Evolutionary conservation across 306 rosid genomes (phyloP), one percentile per base, ranked within the genome.

Genomic region (Echinosophora koreensis): DNA sequence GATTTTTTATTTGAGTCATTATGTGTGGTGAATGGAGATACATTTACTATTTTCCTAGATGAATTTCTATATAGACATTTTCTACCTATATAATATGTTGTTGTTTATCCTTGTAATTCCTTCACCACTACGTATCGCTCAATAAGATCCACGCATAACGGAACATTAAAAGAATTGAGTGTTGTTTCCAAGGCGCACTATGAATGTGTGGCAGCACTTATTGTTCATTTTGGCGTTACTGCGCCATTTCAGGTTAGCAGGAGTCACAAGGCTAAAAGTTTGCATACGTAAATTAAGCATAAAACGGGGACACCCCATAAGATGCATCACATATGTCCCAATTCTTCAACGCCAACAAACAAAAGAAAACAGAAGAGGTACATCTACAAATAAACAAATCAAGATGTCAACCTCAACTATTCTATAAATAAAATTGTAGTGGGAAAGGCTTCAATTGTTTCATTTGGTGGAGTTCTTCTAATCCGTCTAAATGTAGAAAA

Each of bases 111-210:
- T 37, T 38, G 34, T 0, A 14, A 38, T 64, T 8, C 9, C 32
- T 42, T 66, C 17, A 55, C 1, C 13, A 4, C n/a, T 5, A 5
- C 8, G 66, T 39, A 28, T 61, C 73, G 71, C 54, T 37, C 52
- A 52, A 52, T 8, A 3, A 64, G 52, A 42, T 5, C n/a, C 22
- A 22, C 0, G 22, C 22, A 22, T 0, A 22, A 22, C 22, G 22
- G 22, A 22, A 22, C 22, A 22, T 22, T 22, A 22, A 22, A 22
- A 22, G 22, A 22, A 22, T 22, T 22, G 22, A 22, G 22, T 22
- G 5, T 42, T 22, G 16, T 80, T 73, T 72, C 69, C 54, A 38
- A 66, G 64, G 46, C 16, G 80, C 83, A 77, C 74, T 51, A 65
- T 59, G 68, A 73, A 80, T 32, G 55, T 71, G 63, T 2, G 57